Percentiles rank a stretch among this genome's conserved stretches.
Evolutionary conservation across 2,329 filamentous ascomycete genomes (phyloP).

Genomic region (Xylariaceae sp.): DNA sequence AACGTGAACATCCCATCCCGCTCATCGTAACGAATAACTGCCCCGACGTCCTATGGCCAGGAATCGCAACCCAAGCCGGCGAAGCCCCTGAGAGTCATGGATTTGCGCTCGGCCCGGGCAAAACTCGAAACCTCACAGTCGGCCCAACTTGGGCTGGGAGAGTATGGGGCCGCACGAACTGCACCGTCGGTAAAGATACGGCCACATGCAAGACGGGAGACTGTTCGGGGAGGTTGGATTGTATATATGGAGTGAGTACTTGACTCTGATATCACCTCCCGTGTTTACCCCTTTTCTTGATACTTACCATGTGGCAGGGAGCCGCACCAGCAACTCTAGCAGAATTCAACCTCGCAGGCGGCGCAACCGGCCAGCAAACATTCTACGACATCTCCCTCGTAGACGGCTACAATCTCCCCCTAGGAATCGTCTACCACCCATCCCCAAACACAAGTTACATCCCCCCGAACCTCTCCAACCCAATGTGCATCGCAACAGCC

Average conservation of each 20-base stretch:
- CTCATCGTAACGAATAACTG: constrained; percentile 69
- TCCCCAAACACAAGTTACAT: constrained; percentile 60
- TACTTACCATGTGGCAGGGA: constrained; percentile 45
- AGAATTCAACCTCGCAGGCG: constrained; percentile 72
- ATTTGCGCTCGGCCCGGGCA: constrained; percentile 59
- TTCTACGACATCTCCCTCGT: constrained; percentile 84
- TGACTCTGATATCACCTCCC: not conserved
- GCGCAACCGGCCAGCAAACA: constrained; percentile 54
- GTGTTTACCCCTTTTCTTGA: not conserved
- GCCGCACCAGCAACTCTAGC: constrained; percentile 69
- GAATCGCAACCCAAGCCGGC: constrained; percentile 66
- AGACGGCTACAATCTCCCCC: constrained; percentile 75
- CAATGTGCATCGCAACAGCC: constrained; percentile 67
- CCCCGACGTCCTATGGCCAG: constrained; percentile 67
- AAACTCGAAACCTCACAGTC: constrained; percentile 58
- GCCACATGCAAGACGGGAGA: constrained; percentile 71
- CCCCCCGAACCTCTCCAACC: constrained; percentile 71
- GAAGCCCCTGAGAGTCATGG: constrained; percentile 61
- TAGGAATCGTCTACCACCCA: constrained; percentile 58
- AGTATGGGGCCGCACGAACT: constrained; percentile 80
- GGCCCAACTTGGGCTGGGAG: constrained; percentile 73
- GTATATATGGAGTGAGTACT: constrained; percentile 59
- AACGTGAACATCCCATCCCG: constrained; percentile 40
- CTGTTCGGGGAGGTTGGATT: constrained; percentile 65
- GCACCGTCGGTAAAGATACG: constrained; percentile 64